Percentiles rank a stretch among this genome's conserved stretches.
These are phyloP conservation scores for Nitzschia sp. DNA, from an alignment of 108 stramenopile genomes.

Conservation along the genomic window DNA sequence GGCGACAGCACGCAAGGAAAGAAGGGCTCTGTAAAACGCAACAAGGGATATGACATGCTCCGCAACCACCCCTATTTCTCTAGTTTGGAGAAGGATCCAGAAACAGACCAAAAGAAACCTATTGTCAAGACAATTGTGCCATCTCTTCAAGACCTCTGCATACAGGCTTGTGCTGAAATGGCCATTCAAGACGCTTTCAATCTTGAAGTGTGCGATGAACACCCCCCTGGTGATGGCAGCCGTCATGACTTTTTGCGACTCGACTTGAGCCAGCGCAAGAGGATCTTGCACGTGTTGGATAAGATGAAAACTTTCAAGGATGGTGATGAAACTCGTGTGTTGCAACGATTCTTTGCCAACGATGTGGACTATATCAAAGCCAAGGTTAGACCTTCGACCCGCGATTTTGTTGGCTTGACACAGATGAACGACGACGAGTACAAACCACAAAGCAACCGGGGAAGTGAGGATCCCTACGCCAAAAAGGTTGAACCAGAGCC, in stretches of 20 bases:
- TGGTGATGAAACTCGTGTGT: constrained; percentile 66
- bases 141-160: constrained; percentile 70
- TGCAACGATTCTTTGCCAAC: constrained; percentile 71
- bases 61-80: constrained; percentile 32
- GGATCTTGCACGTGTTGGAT: constrained; percentile 79
- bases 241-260: constrained; percentile 65
- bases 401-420: constrained; percentile 79
- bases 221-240: constrained; percentile 78
- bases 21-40: constrained; percentile 9
- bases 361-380: constrained; percentile 45
- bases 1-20: neutral
- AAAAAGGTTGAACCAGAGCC: constrained; percentile 38
- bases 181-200: constrained; percentile 57
- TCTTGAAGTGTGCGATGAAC: constrained; percentile 61
- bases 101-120: constrained; percentile 8
- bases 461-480: constrained; percentile 49
- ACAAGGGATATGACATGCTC: constrained; percentile 31
- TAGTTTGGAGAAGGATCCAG: neutral
- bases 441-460: constrained; percentile 45
- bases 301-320: constrained; percentile 53
- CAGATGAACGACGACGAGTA: constrained; percentile 82
- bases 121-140: constrained; percentile 47
- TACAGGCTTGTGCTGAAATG: constrained; percentile 72
- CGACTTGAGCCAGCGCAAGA: constrained; percentile 42
- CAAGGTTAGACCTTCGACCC: constrained; percentile 53